Conservation (phyloP, 202 grass and related monocot genomes). For the Zizania palustris region DNA sequence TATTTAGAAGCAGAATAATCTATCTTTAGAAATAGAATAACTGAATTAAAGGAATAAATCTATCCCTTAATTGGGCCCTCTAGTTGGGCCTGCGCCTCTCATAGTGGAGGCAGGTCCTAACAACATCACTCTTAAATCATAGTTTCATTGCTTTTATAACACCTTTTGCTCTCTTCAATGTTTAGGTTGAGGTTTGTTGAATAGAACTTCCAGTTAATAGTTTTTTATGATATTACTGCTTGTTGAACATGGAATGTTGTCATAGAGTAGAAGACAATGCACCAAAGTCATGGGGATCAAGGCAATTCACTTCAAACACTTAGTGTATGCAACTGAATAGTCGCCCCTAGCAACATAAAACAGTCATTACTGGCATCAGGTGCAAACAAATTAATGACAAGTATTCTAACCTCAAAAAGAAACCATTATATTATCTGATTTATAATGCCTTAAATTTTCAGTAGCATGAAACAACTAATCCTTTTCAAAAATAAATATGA, state of each 20-base stretch:
- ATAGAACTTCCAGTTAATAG: neutral
- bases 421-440: neutral
- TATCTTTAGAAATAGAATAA: no score
- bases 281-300: neutral
- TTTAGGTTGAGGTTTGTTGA: neutral
- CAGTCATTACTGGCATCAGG: neutral
- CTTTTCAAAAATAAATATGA: neutral
- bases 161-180: neutral
- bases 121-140: neutral
- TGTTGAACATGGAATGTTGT: neutral
- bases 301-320: neutral
- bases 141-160: neutral
- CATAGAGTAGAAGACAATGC: neutral
- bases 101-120: no score
- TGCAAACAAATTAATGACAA: neutral
- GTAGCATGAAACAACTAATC: neutral
- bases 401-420: slow-evolving; percentile 11
- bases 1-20: no score
- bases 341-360: neutral
- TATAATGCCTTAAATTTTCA: neutral
- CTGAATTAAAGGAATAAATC: no score
- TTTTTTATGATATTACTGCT: neutral
- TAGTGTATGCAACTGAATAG: neutral
- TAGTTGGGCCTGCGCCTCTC: no score
- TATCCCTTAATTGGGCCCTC: no score